A percentile compares a stretch with the other conserved stretches of the same genome.
Conservation (phyloP, 176 grass and related monocot genomes). For the Thalia dealbata region DNA sequence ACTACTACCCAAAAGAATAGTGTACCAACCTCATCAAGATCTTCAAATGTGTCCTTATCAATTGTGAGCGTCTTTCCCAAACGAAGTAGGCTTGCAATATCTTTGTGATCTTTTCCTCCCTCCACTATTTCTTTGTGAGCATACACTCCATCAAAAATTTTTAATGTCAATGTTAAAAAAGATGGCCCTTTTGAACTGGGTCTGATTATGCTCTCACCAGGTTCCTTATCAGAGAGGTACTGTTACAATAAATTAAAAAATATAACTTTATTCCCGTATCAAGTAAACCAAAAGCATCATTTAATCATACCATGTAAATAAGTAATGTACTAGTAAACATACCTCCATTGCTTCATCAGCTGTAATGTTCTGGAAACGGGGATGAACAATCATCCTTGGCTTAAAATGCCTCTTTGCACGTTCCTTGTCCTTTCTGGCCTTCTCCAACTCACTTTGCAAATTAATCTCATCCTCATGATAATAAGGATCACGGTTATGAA, state of each 20-base stretch:
- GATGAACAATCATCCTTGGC: conserved; percentile 96
- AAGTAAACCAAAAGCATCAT: neutral
- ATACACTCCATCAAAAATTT: conserved; percentile 83
- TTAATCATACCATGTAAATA: neutral
- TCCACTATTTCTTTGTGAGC: conserved; percentile 96
- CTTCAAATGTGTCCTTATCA: conserved; percentile 88
- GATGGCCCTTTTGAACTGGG: conserved; percentile 78
- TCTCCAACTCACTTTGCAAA: conserved; percentile 50
- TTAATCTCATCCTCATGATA: conserved; percentile 50
- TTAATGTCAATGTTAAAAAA: conserved; percentile 81
- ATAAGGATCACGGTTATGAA: conserved; percentile 65
- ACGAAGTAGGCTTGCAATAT: conserved; percentile 95
- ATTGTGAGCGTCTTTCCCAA: conserved; percentile 86
- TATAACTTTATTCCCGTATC: neutral
- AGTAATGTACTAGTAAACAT: neutral
- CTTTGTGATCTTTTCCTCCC: conserved; percentile 90
- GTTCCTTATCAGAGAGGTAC: conserved; percentile 81
- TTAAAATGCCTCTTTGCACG: conserved; percentile 89
- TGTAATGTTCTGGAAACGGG: conserved; percentile 86
- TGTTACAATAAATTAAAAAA: conserved; percentile 29
- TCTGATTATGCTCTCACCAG: conserved; percentile 75
- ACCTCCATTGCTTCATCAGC: conserved; percentile 96
- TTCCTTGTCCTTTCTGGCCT: conserved; percentile 68
- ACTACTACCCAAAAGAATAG: neutral
- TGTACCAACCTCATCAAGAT: conserved; percentile 88